phyloP scores from a whole-genome alignment of 768 basidiomycete genomes.

The Botryobasidium botryosum region DNA sequence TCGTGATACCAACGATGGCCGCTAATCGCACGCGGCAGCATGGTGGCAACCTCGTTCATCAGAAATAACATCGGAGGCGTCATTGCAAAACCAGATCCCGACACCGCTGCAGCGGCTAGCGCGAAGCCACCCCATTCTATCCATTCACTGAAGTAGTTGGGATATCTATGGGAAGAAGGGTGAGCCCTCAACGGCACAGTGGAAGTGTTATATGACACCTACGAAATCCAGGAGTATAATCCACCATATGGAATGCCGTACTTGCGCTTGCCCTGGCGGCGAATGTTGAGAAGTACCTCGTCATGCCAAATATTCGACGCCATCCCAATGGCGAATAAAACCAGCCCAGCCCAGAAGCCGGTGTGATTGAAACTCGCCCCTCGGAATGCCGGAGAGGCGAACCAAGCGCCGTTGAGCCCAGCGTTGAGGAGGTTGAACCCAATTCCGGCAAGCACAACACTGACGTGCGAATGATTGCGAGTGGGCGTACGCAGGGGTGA shows the following conservation, averaged over 20 bases:
- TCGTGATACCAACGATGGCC: constrained; percentile 76
- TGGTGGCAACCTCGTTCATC: constrained; percentile 47
- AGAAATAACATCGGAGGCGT: constrained; percentile 75
- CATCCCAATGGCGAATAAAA: constrained; percentile 55
- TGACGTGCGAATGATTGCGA: constrained; percentile 56
- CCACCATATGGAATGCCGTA: constrained; percentile 71
- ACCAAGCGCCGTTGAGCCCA: constrained; percentile 47
- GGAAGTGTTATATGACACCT: neutral
- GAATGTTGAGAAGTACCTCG: constrained; percentile 71
- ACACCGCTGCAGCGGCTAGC: constrained; percentile 43
- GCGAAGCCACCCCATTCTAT: constrained; percentile 84
- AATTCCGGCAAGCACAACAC: constrained; percentile 37
- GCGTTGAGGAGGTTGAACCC: constrained; percentile 63
- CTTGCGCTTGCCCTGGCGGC: constrained; percentile 22
- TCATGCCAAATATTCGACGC: constrained; percentile 76
- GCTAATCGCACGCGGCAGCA: constrained; percentile 51
- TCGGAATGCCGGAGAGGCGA: constrained; percentile 39
- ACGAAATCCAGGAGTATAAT: constrained; percentile 56
- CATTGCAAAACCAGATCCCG: constrained; percentile 19
- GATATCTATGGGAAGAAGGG: constrained; percentile 38
- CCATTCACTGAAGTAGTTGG: constrained; percentile 94
- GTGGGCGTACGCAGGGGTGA: constrained; percentile 68
- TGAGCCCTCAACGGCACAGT: neutral
- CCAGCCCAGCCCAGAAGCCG: constrained; percentile 44
- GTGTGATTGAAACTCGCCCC: constrained; percentile 8